Evolutionary conservation across 23 red algal species (phyloP), one percentile per base, ranked within the genome.

Genomic region (Gracilaria domingensis): DNA sequence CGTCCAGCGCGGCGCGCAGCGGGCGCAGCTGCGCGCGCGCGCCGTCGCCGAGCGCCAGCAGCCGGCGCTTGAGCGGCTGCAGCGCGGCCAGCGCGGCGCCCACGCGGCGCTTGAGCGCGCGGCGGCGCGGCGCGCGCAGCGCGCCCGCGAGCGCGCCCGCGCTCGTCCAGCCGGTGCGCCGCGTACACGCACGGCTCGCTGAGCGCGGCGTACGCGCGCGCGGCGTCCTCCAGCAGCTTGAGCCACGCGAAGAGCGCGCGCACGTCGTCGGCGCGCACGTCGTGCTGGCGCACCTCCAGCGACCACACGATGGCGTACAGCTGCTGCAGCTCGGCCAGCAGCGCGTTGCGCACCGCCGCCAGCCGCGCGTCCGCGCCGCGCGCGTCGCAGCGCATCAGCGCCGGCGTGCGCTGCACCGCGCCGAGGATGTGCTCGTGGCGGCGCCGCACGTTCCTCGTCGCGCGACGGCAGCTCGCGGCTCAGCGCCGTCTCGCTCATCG

Each of bases 241-340:
- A 75, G 69, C 84, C 84, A 87, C 25, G 50, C 67, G 67, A 75
- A 87, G 44, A 77, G 50, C 45, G 64, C 67, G 40, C 17, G 64
- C 6, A 87, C 32, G 69, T 87, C 84, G 36, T 23, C 64, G 38
- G 4, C 26, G 64, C 84, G 53, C 13, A 87, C 30, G 67, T 87
- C 84, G 23, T 73, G 62, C 67, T 60, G 32, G 47, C 84, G 64
- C 14, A 16, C 42, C 49, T 87, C 84, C 66, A 87, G 76, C 49
- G 84, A 87, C 66, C 39, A 74, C 24, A 87, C 6, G 11, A 87
- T 76, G 23, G 34, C 18, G 67, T 87, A 87, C 69, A 87, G 67
- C 13, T 76, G 67, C 67, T 71, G 64, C 29, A 87, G 67, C 49
- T 87, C 84, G 47, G 49, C 40, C 39, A 87, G 34, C 45, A 87